Conservation (phyloP, 2,329 filamentous ascomycete genomes). For the Pyrenophora tritici-repentis region DNA sequence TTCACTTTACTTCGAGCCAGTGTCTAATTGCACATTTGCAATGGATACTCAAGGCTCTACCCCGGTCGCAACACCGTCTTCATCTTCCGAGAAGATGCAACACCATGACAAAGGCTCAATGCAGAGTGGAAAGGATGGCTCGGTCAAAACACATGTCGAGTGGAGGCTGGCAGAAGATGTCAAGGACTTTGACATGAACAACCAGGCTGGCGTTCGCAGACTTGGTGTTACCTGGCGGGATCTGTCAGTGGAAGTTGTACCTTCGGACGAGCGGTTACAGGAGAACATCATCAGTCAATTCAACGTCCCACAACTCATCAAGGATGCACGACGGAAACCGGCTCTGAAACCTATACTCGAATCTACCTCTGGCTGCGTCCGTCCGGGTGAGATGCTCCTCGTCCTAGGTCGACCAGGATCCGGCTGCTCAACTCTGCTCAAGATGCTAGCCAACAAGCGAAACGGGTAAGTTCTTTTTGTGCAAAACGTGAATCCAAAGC, state of each 20-base stretch:
- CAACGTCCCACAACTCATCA: slow-evolving; percentile 46
- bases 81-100: not conserved
- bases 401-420: slow-evolving; percentile 68
- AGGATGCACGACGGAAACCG: slow-evolving; percentile 53
- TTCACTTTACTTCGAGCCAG: not conserved
- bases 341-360: slow-evolving; percentile 63
- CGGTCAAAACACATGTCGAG: slow-evolving; percentile 26
- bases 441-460: slow-evolving; percentile 59
- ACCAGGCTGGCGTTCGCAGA: slow-evolving; percentile 20
- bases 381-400: slow-evolving; percentile 73
- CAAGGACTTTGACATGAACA: slow-evolving; percentile 22
- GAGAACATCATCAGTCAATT: slow-evolving; percentile 59
- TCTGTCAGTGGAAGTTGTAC: slow-evolving; percentile 71
- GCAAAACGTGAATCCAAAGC: slow-evolving; percentile 32
- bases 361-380: slow-evolving; percentile 67
- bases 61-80: not conserved
- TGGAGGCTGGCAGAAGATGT: slow-evolving; percentile 30
- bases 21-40: not conserved
- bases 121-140: slow-evolving; percentile 9
- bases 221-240: slow-evolving; percentile 73
- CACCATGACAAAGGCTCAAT: not conserved
- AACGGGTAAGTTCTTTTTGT: slow-evolving; percentile 57
- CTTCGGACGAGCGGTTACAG: slow-evolving; percentile 68
- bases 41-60: slow-evolving; percentile 1
- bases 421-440: slow-evolving; percentile 65